These are phyloP conservation scores for Globisporangium iwayamae DNA, from an alignment of 352 stramenopile genomes.

Conservation along the genomic window DNA sequence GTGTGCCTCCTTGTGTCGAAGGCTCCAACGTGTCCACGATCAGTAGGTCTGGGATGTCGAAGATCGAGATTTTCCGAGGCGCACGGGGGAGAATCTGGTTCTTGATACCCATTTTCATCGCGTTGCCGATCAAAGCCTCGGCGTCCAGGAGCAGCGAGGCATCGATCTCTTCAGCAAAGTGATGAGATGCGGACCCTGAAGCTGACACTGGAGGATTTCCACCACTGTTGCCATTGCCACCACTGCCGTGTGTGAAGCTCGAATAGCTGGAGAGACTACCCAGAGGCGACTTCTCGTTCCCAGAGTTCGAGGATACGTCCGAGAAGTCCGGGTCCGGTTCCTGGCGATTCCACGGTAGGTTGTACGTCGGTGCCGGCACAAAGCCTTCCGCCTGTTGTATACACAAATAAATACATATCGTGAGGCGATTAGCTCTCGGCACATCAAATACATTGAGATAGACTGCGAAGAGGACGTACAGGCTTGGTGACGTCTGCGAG, in stretches of 20 bases:
- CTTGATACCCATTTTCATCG: constrained; percentile 67
- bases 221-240: neutral
- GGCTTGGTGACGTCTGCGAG: constrained; percentile 46
- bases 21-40: constrained; percentile 49
- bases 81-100: constrained; percentile 51
- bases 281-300: constrained; percentile 12
- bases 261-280: constrained; percentile 3
- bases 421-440: neutral
- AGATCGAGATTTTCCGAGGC: constrained; percentile 57
- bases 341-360: constrained; percentile 60
- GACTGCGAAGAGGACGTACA: constrained; percentile 3
- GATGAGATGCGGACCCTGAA: neutral
- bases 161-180: constrained; percentile 31
- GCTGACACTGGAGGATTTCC: neutral
- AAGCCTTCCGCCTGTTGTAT: constrained; percentile 13
- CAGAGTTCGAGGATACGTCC: constrained; percentile 10
- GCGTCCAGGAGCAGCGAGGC: constrained; percentile 61
- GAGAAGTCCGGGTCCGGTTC: constrained; percentile 22
- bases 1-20: constrained; percentile 12
- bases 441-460: neutral
- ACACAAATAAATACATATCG: constrained; percentile 7
- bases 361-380: constrained; percentile 30
- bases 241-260: constrained; percentile 6
- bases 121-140: constrained; percentile 66
- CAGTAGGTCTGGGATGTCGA: constrained; percentile 62